phyloP scores from a whole-genome alignment of 2,329 filamentous ascomycete genomes.

The Phymatotrichopsis omnivora region DNA sequence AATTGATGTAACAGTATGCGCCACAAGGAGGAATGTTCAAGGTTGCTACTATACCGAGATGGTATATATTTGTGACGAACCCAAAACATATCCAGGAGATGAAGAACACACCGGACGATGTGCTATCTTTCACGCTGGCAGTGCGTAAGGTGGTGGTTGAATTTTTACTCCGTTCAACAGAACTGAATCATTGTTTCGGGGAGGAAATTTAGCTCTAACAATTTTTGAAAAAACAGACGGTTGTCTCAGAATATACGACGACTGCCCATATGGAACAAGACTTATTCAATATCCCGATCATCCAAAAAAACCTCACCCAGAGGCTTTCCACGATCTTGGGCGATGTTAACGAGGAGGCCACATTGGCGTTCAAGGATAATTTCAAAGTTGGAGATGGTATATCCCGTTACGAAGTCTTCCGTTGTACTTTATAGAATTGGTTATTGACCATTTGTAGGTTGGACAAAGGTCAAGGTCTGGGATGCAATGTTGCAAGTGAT shows the following conservation, averaged over 20 bases:
- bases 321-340: constrained; percentile 23
- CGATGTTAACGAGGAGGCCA: constrained; percentile 22
- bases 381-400: constrained; percentile 18
- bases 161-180: too few species aligned
- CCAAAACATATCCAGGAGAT: constrained; percentile 26
- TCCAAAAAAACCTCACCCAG: constrained; percentile 25
- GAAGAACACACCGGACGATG: constrained; percentile 15
- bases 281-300: constrained; percentile 21
- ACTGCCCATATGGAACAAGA: too few species aligned
- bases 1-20: too few species aligned
- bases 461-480: constrained; percentile 23
- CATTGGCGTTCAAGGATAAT: constrained; percentile 23
- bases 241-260: too few species aligned
- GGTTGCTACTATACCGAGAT: constrained; percentile 22
- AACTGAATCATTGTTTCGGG: too few species aligned
- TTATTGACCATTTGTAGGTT: constrained; percentile 9
- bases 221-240: too few species aligned
- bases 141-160: constrained; percentile 3
- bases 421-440: neutral
- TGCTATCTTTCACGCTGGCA: constrained; percentile 24
- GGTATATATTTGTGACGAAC: constrained; percentile 23
- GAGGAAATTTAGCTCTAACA: too few species aligned
- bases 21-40: too few species aligned
- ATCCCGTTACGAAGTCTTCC: too few species aligned
- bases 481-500: constrained; percentile 23